Evolutionary conservation across 495 filamentous ascomycete genomes (phyloP).

Genomic region (Aspergillus heteromorphus): DNA sequence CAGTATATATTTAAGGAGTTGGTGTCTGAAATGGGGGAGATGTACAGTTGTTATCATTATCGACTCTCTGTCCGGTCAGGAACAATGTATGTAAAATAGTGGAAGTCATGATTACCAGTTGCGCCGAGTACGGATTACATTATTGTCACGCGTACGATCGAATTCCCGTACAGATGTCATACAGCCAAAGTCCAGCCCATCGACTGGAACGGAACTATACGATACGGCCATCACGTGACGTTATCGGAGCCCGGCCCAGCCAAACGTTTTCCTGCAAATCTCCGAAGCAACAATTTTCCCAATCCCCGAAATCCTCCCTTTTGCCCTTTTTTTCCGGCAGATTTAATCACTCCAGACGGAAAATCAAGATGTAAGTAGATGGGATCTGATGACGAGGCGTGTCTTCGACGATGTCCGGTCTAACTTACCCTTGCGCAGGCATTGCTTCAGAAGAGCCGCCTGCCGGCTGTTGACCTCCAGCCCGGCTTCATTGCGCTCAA

Average conservation of each 20-base stretch:
- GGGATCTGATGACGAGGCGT: neutral
- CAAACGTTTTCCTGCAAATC: too few relatives aligned
- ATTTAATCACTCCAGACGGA: neutral
- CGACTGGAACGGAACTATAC: too few relatives aligned
- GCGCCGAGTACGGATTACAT: too few relatives aligned
- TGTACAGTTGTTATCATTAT: neutral
- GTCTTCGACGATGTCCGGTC: neutral
- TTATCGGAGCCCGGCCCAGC: too few relatives aligned
- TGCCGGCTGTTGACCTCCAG: constrained; percentile 51
- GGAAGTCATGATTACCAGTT: too few relatives aligned
- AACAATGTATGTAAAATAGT: neutral
- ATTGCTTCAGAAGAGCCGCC: constrained; percentile 48
- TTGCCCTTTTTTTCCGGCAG: neutral
- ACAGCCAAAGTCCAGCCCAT: too few relatives aligned
- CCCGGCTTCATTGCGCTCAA: constrained; percentile 38
- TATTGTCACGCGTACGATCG: too few relatives aligned
- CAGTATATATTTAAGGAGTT: neutral
- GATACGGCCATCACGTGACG: too few relatives aligned
- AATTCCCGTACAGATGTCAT: too few relatives aligned
- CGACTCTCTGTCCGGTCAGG: neutral
- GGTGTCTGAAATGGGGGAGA: neutral
- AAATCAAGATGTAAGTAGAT: neutral
- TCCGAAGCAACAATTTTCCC: too few relatives aligned
- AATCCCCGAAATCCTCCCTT: too few relatives aligned
- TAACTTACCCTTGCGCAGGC: constrained; percentile 23